Conservation (phyloP, 140 eudicot species). For the Anethum foeniculum region DNA sequence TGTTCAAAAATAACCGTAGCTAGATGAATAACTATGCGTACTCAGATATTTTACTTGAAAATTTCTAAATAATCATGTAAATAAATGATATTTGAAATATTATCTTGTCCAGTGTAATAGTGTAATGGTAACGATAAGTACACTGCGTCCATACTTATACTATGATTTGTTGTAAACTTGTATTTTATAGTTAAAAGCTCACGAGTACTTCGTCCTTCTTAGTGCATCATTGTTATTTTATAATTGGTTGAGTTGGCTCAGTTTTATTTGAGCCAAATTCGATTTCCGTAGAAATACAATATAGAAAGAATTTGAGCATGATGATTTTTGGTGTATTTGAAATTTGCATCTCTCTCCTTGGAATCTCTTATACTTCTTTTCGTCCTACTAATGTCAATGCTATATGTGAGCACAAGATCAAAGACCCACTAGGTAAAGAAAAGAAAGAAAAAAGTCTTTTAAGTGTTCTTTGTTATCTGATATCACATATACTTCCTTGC, state of each 20-base stretch:
- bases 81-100: not conserved
- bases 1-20: not conserved
- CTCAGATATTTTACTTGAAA: not conserved
- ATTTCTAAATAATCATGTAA: not conserved
- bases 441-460: not conserved
- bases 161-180: not conserved
- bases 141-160: not conserved
- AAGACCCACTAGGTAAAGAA: not conserved
- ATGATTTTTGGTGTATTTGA: not conserved
- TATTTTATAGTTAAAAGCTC: not conserved
- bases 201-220: not conserved
- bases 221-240: not conserved
- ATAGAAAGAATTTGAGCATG: not conserved
- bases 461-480: not conserved
- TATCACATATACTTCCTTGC: not conserved
- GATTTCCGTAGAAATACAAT: not conserved
- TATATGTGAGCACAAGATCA: not conserved
- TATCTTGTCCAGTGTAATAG: not conserved
- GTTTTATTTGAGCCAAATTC: not conserved
- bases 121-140: not conserved
- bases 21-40: not conserved
- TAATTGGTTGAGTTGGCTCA: not conserved
- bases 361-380: not conserved
- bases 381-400: not conserved
- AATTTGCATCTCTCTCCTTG: not conserved